Base-by-base conservation (phyloP, 106 monocot species). In the Ottelia alismoides region DNA sequence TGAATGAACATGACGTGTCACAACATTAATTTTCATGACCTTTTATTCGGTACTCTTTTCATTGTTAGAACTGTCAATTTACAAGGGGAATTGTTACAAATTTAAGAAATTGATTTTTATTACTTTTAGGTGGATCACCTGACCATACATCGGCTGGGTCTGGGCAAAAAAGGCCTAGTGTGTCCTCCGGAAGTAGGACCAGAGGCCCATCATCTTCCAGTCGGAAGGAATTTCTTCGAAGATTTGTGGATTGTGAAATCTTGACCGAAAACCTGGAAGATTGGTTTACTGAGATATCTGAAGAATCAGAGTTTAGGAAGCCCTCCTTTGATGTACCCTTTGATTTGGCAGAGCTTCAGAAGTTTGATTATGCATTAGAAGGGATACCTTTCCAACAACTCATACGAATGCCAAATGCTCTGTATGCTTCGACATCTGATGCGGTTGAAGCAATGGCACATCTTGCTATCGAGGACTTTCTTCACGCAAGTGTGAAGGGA, bases 281-380 rank as follows among this genome's bases (percentile, higher is more conserved):
- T 31, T 98, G 98, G 90, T 74, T 98, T 71, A 74, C 74, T 17
- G 75, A 71, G 46, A 55, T 62, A 45, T 63, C 65, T 52, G n/a
- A n/a, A n/a, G 82, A 78, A 0, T 32, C 68, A 31, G 70, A 35
- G 9, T 65, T 67, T 44, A 70, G 45, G 30, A 83, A 75, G 45
- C 84, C 88, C 16, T 35, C 63, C 31, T 98, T 89, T 51, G 77
- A 86, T 67, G 76, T 73, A 45, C 89, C 98, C 31, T 98, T 98
- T 53, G 82, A 85, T 27, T 58, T 98, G 31, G 67, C 70, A 2
- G 89, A 85, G 64, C 79, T 98, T 28, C 85, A 90, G 57, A 82
- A 74, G 46, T 98, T 98, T 61, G 96, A 98, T 74, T 98, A 98
- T 74, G 96, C 96, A 11, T 51, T 98, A 10, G 96, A 90, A 74